These are phyloP conservation scores for Collybia sp. DNA, from an alignment of 768 basidiomycete species.

Conservation along the genomic window DNA sequence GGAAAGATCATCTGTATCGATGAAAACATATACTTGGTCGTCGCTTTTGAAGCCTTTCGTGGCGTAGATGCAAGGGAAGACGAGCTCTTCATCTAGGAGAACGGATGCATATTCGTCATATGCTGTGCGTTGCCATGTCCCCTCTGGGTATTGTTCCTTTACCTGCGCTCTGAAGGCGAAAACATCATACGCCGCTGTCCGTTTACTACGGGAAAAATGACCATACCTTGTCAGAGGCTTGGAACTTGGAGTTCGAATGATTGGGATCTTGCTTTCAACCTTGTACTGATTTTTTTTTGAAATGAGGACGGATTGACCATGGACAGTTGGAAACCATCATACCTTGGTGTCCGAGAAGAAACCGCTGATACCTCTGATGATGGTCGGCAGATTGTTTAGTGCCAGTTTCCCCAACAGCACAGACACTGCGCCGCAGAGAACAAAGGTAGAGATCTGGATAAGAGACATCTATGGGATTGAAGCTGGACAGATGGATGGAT, in stretches of 20 bases:
- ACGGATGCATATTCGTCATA: slow-evolving; percentile 13
- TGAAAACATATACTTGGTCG: slow-evolving; percentile 14
- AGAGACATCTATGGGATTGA: background rate
- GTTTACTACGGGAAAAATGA: background rate
- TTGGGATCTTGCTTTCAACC: background rate
- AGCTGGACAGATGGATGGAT: no score
- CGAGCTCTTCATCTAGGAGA: slow-evolving; percentile 13
- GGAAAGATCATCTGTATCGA: slow-evolving; percentile 15
- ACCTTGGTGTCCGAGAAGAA: background rate
- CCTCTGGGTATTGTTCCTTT: slow-evolving; percentile 8
- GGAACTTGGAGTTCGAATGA: background rate
- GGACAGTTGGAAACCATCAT: background rate
- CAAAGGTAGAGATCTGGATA: background rate
- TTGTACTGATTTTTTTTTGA: background rate
- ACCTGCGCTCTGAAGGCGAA: slow-evolving; percentile 6
- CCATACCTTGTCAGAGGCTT: slow-evolving; percentile 14
- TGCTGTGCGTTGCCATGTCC: slow-evolving; percentile 15
- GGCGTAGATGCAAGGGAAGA: slow-evolving; percentile 17
- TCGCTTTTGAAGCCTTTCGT: slow-evolving; percentile 17
- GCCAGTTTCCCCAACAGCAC: background rate
- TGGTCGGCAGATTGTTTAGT: background rate
- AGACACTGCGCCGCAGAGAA: background rate
- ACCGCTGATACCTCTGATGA: background rate
- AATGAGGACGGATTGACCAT: no score
- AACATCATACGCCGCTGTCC: background rate